A percentile compares a stretch with the other conserved stretches of the same genome.
phyloP scores from a whole-genome alignment of 208 protist genomes.

The Leishmania turanica region DNA sequence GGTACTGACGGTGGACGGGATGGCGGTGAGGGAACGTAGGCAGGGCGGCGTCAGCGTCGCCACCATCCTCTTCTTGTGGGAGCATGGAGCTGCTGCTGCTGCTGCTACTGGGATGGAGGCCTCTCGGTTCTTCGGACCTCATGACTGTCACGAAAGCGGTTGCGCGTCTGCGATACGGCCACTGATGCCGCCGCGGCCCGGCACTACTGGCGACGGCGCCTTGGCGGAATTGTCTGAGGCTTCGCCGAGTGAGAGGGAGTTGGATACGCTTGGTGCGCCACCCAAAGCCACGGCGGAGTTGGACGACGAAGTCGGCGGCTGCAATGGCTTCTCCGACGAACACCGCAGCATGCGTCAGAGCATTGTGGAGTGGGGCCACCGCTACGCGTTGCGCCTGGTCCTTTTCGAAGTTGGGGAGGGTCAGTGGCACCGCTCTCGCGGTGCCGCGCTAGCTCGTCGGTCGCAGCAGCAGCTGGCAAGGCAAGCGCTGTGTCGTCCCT shows the following conservation, averaged over 20 bases:
- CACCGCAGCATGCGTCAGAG: conserved; percentile 1
- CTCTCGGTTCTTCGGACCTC: background rate
- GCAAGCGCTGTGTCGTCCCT: background rate
- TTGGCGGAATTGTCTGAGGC: background rate
- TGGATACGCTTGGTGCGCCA: background rate
- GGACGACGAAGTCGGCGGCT: background rate
- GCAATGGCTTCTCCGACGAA: background rate
- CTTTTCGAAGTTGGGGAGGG: conserved; percentile 19
- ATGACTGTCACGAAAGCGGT: background rate
- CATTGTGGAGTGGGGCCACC: conserved; percentile 15
- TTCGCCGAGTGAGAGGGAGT: background rate
- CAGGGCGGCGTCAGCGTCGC: background rate
- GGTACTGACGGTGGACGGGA: conserved; percentile 11
- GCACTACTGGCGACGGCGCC: background rate
- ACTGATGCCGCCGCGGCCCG: background rate
- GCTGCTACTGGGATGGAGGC: background rate
- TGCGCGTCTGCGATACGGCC: background rate
- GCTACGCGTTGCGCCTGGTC: conserved; percentile 27
- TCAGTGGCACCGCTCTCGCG: conserved; percentile 13
- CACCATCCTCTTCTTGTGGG: conserved; percentile 8
- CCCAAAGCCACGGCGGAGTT: background rate
- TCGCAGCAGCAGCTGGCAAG: background rate
- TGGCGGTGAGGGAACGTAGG: background rate
- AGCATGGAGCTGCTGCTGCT: background rate
- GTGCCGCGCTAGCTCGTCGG: background rate